These are phyloP conservation scores for Fragaria nilgerrensis DNA, from an alignment of 306 rosid species.

Conservation along the genomic window DNA sequence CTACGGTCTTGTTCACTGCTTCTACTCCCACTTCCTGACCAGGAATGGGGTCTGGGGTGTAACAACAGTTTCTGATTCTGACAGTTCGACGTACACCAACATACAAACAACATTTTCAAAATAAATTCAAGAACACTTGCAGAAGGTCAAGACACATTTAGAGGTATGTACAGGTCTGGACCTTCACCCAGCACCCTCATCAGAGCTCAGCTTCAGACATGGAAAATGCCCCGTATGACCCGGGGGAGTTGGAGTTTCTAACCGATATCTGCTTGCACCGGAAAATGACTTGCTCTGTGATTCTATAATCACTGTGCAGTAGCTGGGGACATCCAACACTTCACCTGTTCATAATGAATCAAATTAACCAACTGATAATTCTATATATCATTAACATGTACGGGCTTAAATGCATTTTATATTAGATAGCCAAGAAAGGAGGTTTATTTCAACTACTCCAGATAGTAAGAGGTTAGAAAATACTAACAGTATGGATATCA, in stretches of 20 bases:
- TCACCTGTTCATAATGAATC: constrained; percentile 35
- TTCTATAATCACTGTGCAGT: constrained; percentile 18
- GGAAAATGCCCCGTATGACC: constrained; percentile 26
- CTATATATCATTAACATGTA: background rate
- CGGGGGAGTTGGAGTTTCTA: constrained; percentile 18
- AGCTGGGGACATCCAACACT: constrained; percentile 25
- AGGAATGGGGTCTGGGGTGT: constrained; percentile 17
- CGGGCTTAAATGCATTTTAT: background rate
- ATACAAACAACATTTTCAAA: constrained; percentile 22
- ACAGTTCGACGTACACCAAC: constrained; percentile 24
- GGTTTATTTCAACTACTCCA: constrained; percentile 11
- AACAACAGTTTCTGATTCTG: background rate
- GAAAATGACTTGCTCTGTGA: constrained; percentile 12
- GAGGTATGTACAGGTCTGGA: constrained; percentile 27
- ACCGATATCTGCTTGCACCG: constrained; percentile 20
- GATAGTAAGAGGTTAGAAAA: constrained; percentile 22
- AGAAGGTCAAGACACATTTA: constrained; percentile 31
- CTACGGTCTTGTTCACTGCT: constrained; percentile 11
- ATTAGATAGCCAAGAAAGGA: constrained; percentile 1
- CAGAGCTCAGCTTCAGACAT: constrained; percentile 25
- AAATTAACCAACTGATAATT: constrained; percentile 1
- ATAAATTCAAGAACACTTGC: constrained; percentile 27
- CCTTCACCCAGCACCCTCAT: constrained; percentile 16
- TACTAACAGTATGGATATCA: constrained; percentile 38
- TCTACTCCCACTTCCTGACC: constrained; percentile 16